Base-by-base conservation (phyloP, 495 filamentous ascomycete genomes). In the Stereocaulon alpinum region DNA sequence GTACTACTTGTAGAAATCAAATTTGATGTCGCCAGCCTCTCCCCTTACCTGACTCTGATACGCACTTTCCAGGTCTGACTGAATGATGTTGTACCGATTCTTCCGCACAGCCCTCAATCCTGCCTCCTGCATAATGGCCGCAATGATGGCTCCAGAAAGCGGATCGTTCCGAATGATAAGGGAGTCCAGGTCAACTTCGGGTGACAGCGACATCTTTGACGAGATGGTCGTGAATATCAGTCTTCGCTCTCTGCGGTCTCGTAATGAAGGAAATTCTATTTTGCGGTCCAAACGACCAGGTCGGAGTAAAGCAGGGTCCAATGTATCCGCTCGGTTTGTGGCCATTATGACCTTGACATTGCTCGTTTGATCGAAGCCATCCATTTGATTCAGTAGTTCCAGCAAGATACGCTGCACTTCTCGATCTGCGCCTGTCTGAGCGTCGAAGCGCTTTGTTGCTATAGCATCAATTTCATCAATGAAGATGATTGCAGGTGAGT, bases 321-420 rank as follows among this genome's bases (percentile, higher is more conserved):
- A 78, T 15, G 94, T 98, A 68, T 98, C 93, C 51, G 93, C 94
- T 65, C 93, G 84, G 76, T 98, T 98, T 63, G 93, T 98, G 58
- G 93, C 93, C 93, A 98, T 98, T 76, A 98, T 97, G 68, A 98
- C 93, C 74, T 98, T 98, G 71, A 98, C 94, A 70, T 97, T 97
- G 73, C 89, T 87, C 2, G 90, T 92, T 71, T 97, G 93, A 71
- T 98, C 93, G 75, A 98, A 98, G 62, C 93, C 93, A 73, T 98
- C 93, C 93, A 98, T 97, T 74, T 98, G 93, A 75, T 98, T 98
- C 59, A 98, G 83, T 61, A 98, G 77, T 71, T 98, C 93, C 57
- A 98, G 83, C 59, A 98, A 75, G 67, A 97, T 98, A 77, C 93
- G 90, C 77, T 98, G 93, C 27, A 98, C 93, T 74, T 98, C 93